These are phyloP conservation scores for Hypericum androsaemum DNA, from an alignment of 345 rosid genomes.

Conservation along the genomic window DNA sequence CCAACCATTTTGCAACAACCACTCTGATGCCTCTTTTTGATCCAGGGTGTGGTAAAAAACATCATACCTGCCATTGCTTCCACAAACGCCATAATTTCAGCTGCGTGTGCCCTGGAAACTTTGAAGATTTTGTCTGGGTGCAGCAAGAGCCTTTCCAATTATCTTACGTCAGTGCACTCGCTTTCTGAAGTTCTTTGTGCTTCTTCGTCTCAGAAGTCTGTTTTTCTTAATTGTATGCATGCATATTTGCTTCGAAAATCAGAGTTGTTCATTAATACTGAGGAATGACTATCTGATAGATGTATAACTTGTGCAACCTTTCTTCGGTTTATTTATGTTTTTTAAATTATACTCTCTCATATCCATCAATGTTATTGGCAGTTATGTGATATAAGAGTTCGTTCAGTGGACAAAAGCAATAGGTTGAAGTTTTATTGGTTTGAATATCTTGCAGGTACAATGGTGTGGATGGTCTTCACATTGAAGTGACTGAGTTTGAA, in stretches of 20 bases:
- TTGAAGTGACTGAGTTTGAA: conserved; percentile 71
- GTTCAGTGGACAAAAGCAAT: background rate
- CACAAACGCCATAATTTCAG: conserved; percentile 90
- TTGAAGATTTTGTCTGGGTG: conserved; percentile 92
- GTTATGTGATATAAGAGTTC: too few species aligned
- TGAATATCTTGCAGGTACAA: conserved; percentile 45
- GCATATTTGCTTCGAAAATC: too few species aligned
- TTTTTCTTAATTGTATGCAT: too few species aligned
- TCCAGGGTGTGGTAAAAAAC: conserved; percentile 91
- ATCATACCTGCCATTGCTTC: conserved; percentile 98
- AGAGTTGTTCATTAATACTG: too few species aligned
- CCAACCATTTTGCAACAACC: background rate
- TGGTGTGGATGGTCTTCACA: conserved; percentile 84
- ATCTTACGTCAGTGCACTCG: conserved; percentile 50
- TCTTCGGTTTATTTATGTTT: too few species aligned
- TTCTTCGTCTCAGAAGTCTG: too few species aligned
- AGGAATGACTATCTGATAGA: too few species aligned
- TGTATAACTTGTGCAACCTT: too few species aligned
- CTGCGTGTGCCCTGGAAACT: conserved; percentile 87
- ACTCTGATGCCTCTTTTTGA: conserved; percentile 1
- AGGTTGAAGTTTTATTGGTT: background rate
- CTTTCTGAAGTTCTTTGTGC: background rate
- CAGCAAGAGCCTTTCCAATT: conserved; percentile 87
- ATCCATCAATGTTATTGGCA: too few species aligned
- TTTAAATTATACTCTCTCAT: too few species aligned